phyloP scores from a whole-genome alignment of 139 green algal genomes.

The Limnomonas spitsbergensis region DNA sequence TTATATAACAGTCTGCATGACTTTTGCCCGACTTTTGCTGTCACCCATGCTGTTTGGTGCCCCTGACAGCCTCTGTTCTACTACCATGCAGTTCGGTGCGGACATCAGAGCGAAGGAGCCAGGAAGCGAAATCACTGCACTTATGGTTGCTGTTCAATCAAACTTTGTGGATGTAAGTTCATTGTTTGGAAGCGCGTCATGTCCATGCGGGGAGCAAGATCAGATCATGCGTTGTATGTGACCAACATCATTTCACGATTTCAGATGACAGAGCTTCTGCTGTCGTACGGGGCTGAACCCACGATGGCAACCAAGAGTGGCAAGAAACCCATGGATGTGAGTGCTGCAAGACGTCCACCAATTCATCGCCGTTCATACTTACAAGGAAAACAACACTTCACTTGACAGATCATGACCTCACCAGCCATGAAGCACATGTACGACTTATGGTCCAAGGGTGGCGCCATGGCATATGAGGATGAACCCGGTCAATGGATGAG shows the following conservation, averaged over 20 bases:
- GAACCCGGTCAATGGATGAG: conserved; percentile 31
- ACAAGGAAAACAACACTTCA: no score
- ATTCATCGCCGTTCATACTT: no score
- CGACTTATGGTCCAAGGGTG: conserved; percentile 13
- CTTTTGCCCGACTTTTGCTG: no score
- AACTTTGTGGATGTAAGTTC: background rate
- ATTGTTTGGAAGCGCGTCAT: no score
- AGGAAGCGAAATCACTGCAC: background rate
- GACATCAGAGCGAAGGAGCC: background rate
- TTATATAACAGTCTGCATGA: conserved; percentile 19
- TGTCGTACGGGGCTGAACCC: conserved; percentile 38
- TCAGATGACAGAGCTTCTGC: conserved; percentile 39
- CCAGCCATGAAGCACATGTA: conserved; percentile 12
- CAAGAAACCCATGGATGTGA: conserved; percentile 22
- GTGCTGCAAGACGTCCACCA: no score
- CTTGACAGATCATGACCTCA: background rate
- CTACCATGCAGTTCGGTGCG: conserved; percentile 8
- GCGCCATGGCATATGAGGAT: conserved; percentile 32
- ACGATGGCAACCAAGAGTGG: conserved; percentile 33
- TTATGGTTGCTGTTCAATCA: background rate
- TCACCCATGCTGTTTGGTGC: no score
- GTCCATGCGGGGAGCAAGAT: no score
- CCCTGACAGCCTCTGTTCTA: conserved; percentile 20
- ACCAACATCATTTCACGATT: no score
- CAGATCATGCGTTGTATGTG: no score